A percentile compares a stretch with the other conserved stretches of the same genome.
These are phyloP conservation scores for Lumnitzera racemosa DNA, from an alignment of 345 rosid species.

Conservation along the genomic window DNA sequence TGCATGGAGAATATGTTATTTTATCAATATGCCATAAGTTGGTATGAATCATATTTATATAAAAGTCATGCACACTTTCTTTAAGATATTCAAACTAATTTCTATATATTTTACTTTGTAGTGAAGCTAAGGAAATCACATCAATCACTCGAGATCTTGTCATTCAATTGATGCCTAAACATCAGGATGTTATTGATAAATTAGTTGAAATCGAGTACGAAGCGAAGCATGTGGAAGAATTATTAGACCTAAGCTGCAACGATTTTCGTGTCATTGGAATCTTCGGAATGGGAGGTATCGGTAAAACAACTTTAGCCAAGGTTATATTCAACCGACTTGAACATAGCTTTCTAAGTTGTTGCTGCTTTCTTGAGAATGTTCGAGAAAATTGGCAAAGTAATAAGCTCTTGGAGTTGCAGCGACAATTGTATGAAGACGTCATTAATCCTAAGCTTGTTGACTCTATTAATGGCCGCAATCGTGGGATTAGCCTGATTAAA, in stretches of 20 bases:
- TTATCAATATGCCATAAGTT: no score
- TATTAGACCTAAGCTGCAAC: background rate
- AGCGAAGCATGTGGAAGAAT: background rate
- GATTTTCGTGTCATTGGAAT: conserved; percentile 3
- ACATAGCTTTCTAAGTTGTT: no score
- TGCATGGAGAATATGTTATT: no score
- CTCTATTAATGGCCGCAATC: background rate
- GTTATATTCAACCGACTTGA: background rate
- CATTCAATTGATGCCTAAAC: background rate
- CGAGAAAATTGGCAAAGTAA: background rate
- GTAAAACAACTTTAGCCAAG: conserved; percentile 5
- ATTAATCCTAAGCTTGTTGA: fast-evolving
- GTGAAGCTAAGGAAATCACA: background rate
- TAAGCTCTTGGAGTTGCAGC: background rate
- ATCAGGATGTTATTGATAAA: background rate
- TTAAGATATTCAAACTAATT: no score
- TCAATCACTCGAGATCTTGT: background rate
- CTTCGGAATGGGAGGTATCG: conserved; percentile 2
- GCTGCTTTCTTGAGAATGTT: background rate
- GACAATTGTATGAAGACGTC: background rate
- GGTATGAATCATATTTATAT: no score
- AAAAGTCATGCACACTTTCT: no score
- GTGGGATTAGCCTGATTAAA: background rate
- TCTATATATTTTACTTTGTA: background rate
- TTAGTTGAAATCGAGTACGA: background rate